These are phyloP conservation scores for Hordeum pubiflorum DNA, from an alignment of 202 grass and related monocot genomes.

Conservation along the genomic window DNA sequence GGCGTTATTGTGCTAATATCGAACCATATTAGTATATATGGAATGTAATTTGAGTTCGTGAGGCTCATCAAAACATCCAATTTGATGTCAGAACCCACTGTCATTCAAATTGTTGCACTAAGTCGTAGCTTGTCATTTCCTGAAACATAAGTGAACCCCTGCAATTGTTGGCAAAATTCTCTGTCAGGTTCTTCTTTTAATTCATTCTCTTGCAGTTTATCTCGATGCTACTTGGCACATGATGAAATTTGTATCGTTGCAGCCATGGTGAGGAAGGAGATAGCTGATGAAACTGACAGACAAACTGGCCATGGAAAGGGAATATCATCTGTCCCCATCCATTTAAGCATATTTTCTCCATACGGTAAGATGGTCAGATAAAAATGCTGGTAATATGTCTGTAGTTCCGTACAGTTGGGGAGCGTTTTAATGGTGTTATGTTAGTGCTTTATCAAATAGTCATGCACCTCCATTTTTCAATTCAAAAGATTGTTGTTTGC, in stretches of 20 bases:
- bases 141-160: neutral
- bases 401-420: neutral
- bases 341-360: constrained; percentile 1
- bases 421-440: neutral
- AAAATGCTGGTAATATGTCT: neutral
- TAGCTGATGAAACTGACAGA: constrained; percentile 96
- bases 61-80: neutral
- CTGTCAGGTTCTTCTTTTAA: neutral
- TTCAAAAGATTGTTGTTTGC: constrained; percentile 11
- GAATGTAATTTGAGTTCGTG: neutral
- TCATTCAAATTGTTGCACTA: neutral
- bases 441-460: neutral
- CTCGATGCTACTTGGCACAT: neutral
- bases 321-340: constrained; percentile 17
- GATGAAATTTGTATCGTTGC: constrained; percentile 23
- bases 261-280: constrained; percentile 92
- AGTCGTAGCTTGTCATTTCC: neutral
- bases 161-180: neutral
- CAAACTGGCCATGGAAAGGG: constrained; percentile 33
- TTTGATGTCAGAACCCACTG: neutral
- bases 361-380: neutral
- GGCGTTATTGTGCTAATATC: neutral
- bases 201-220: neutral
- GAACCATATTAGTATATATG: neutral
- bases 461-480: neutral